Evolutionary conservation across 2,329 filamentous ascomycete genomes (phyloP).

Genomic region (Fusarium beomiforme): DNA sequence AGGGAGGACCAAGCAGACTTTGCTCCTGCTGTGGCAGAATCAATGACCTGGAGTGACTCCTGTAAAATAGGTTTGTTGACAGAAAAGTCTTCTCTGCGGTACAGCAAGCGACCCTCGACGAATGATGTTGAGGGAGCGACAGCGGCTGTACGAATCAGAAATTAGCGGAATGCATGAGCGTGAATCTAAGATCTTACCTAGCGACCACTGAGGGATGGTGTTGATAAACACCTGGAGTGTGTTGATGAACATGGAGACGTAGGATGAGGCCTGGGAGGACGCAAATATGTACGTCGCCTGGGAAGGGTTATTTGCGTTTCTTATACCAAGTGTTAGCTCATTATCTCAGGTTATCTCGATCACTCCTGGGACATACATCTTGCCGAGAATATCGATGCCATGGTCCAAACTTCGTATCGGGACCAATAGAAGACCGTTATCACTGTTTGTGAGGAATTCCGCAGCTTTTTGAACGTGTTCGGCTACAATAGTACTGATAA

Average conservation of each 20-base stretch:
- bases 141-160: neutral
- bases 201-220: neutral
- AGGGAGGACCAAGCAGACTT: neutral
- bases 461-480: neutral
- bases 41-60: accelerated
- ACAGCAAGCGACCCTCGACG: neutral
- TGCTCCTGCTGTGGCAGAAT: accelerated
- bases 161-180: neutral
- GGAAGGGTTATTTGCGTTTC: neutral
- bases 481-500: neutral
- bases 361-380: neutral
- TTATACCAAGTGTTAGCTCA: neutral
- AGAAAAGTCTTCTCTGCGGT: neutral
- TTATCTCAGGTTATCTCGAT: accelerated
- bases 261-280: neutral
- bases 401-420: neutral
- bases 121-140: neutral
- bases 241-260: neutral
- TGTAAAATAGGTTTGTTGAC: neutral
- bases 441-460: neutral
- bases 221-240: neutral
- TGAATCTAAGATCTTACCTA: neutral
- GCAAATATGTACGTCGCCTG: neutral
- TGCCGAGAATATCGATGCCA: neutral
- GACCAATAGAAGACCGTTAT: neutral